A percentile compares a stretch with the other conserved stretches of the same genome.
Evolutionary conservation across 352 stramenopile genomes (phyloP).

Genomic region (Phytophthora sp.): DNA sequence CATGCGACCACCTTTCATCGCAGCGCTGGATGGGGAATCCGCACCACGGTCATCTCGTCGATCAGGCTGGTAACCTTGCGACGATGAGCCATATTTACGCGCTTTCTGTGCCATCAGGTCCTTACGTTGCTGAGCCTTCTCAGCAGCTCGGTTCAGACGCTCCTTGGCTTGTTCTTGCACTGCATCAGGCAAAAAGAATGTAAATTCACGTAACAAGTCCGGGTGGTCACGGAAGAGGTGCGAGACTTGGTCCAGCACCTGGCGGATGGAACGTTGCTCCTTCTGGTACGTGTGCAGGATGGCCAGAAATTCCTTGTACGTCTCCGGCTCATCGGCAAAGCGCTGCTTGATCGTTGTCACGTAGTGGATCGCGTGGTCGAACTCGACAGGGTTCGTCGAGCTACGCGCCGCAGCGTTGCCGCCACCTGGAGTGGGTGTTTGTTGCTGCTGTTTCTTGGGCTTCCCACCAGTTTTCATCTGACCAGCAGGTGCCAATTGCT

Average conservation of each 20-base stretch:
- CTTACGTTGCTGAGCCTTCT: constrained; percentile 93
- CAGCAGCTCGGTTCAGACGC: constrained; percentile 93
- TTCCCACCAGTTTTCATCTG: constrained; percentile 44
- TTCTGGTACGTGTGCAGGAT: constrained; percentile 99
- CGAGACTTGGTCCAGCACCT: constrained; percentile 98
- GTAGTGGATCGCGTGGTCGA: constrained; percentile 99
- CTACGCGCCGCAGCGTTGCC: constrained; percentile 42
- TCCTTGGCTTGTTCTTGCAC: constrained; percentile 98
- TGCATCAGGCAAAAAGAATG: constrained; percentile 99
- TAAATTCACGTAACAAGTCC: constrained; percentile 99
- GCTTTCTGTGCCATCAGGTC: constrained; percentile 63
- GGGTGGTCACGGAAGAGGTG: constrained; percentile 99
- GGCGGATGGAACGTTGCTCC: constrained; percentile 98
- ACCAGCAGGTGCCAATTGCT: constrained; percentile 45
- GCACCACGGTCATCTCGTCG: constrained; percentile 51
- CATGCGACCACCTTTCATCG: constrained; percentile 54
- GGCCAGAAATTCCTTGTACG: constrained; percentile 99
- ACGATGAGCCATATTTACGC: constrained; percentile 46
- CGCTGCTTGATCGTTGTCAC: constrained; percentile 99
- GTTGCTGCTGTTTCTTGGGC: constrained; percentile 70
- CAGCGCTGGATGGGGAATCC: constrained; percentile 62
- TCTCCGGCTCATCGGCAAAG: constrained; percentile 97
- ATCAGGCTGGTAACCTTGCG: constrained; percentile 45
- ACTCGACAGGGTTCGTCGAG: constrained; percentile 94
- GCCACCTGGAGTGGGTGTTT: constrained; percentile 24